These are phyloP conservation scores for Musa itinerans DNA, from an alignment of 176 grass and related monocot species.

Conservation along the genomic window DNA sequence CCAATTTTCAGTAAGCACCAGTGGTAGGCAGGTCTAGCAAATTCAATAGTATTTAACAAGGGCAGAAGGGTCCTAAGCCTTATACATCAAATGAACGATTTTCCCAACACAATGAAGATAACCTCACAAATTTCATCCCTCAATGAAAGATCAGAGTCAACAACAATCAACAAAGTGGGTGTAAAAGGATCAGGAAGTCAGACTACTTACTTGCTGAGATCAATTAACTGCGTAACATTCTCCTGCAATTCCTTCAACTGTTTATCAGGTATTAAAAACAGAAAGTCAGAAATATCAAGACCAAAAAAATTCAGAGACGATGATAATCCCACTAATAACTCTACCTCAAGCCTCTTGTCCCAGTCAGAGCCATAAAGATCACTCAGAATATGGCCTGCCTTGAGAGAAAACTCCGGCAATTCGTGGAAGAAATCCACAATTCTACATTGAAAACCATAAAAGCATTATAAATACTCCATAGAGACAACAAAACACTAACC, in stretches of 20 bases:
- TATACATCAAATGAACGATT: not conserved
- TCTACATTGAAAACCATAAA: conserved; percentile 33
- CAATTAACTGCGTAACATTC: conserved; percentile 45
- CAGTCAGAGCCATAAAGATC: conserved; percentile 53
- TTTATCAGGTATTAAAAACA: conserved; percentile 27
- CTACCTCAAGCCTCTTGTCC: conserved; percentile 65
- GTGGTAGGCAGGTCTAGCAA: too few relatives aligned
- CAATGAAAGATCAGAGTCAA: not conserved
- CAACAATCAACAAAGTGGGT: conserved; percentile 2
- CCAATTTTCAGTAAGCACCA: too few relatives aligned
- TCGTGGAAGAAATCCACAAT: conserved; percentile 68
- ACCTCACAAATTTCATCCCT: not conserved
- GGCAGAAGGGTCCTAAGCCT: too few relatives aligned
- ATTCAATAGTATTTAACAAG: too few relatives aligned
- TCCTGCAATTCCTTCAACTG: conserved; percentile 65
- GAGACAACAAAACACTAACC: not conserved
- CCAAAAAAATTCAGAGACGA: conserved; percentile 2
- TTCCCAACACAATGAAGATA: not conserved
- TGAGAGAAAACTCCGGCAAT: conserved; percentile 47
- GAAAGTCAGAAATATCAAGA: conserved; percentile 14
- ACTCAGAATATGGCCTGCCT: conserved; percentile 32
- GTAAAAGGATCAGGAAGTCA: not conserved
- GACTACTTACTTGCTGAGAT: conserved; percentile 56
- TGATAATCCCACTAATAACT: conserved; percentile 6
- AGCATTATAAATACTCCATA: not conserved